A percentile compares a stretch with the other conserved stretches of the same genome.
These are phyloP conservation scores for Eimeria sp. DNA, from an alignment of 169 alveolate species.

Conservation along the genomic window DNA sequence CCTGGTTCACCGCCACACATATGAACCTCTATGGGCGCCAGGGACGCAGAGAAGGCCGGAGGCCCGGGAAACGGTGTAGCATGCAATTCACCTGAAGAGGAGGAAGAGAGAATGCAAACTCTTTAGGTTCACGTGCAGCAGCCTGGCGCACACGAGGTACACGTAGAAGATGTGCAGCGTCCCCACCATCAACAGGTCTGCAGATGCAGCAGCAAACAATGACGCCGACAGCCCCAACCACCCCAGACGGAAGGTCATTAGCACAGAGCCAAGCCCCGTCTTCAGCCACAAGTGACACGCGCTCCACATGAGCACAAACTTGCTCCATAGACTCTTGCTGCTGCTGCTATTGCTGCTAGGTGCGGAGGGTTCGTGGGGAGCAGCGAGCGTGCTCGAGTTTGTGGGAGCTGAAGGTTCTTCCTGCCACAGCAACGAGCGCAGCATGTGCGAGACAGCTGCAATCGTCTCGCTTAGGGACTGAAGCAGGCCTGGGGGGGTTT, in stretches of 20 bases:
- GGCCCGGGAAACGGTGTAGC: neutral
- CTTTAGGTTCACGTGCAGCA: constrained; percentile 43
- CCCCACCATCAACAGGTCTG: constrained; percentile 59
- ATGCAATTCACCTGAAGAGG: constrained; percentile 64
- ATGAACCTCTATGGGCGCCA: neutral
- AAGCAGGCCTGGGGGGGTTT: neutral
- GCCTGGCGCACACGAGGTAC: constrained; percentile 79
- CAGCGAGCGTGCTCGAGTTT: neutral
- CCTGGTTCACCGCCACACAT: neutral
- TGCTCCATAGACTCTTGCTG: neutral
- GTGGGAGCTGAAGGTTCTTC: neutral
- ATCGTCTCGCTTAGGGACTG: constrained; percentile 9
- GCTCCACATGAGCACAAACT: constrained; percentile 1
- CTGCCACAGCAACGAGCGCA: constrained; percentile 12
- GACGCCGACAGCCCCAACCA: constrained; percentile 67
- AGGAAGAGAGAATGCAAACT: constrained; percentile 78
- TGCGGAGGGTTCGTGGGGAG: neutral
- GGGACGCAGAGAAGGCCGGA: neutral
- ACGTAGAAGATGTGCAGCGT: constrained; percentile 79
- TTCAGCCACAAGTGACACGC: constrained; percentile 44
- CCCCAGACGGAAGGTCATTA: constrained; percentile 47
- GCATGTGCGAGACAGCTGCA: neutral
- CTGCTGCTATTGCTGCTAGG: constrained; percentile 44
- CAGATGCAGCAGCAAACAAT: constrained; percentile 60
- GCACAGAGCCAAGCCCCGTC: constrained; percentile 47